Evolutionary conservation across 805 yeast genomes (phyloP).

Genomic region (Zygotorulaspora chibaensis): DNA sequence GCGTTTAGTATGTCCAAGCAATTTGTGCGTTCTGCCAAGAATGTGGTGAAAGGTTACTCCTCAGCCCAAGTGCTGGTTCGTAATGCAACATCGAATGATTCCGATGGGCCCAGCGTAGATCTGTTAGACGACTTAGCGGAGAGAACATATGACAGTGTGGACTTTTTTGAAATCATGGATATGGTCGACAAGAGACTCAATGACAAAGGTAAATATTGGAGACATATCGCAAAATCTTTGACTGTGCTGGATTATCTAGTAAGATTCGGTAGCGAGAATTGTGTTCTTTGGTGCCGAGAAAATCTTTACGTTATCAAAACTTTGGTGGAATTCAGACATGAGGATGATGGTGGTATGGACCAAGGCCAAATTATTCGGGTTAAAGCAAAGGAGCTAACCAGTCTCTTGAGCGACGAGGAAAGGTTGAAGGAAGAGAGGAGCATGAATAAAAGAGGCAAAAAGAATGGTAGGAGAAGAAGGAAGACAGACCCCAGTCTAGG

Average conservation of each 20-base stretch:
- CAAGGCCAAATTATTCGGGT: constrained; percentile 84
- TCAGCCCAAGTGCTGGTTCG: constrained; percentile 84
- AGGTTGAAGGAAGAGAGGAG: constrained; percentile 67
- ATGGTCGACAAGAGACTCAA: constrained; percentile 86
- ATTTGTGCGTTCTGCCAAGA: constrained; percentile 76
- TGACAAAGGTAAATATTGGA: constrained; percentile 95
- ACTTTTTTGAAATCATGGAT: constrained; percentile 85
- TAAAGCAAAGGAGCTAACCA: constrained; percentile 82
- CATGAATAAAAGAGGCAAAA: constrained; percentile 35
- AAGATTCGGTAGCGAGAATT: constrained; percentile 79
- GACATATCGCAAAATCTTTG: constrained; percentile 87
- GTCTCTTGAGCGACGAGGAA: constrained; percentile 74
- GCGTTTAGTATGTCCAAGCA: constrained; percentile 57
- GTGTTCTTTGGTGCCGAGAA: constrained; percentile 87
- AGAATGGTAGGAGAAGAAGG: constrained; percentile 35
- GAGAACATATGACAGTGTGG: constrained; percentile 64
- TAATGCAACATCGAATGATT: constrained; percentile 85
- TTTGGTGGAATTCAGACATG: constrained; percentile 78
- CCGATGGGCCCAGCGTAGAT: constrained; percentile 72
- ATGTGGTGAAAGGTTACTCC: constrained; percentile 73
- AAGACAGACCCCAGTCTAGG: constrained; percentile 23
- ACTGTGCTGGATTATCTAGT: constrained; percentile 82
- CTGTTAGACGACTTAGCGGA: constrained; percentile 83
- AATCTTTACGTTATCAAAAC: constrained; percentile 86
- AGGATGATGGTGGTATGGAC: constrained; percentile 72